Conservation (phyloP, 140 eudicot species). For the Erigeron philadelphicus region DNA sequence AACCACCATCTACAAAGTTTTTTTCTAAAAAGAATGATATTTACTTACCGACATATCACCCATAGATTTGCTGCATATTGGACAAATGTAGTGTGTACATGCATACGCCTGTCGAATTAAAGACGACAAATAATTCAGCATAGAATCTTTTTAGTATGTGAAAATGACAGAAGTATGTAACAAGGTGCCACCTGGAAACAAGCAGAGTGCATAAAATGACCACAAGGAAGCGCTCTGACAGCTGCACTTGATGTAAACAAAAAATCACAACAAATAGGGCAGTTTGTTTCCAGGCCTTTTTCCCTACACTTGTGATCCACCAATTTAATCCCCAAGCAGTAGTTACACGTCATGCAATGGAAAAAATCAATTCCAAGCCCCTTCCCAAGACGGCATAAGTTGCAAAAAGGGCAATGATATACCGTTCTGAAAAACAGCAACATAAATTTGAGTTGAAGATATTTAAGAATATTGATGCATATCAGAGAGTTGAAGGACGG, state of each 20-base stretch:
- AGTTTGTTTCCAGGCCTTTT: conserved; percentile 90
- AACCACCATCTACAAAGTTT: conserved; percentile 4
- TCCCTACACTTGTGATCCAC: conserved; percentile 96
- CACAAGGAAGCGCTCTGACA: conserved; percentile 93
- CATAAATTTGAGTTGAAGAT: conserved; percentile 6
- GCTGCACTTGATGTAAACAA: conserved; percentile 87
- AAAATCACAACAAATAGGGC: conserved; percentile 98
- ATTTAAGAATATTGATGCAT: not conserved
- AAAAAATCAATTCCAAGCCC: conserved; percentile 92
- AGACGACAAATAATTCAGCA: conserved; percentile 12
- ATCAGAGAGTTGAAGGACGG: conserved; percentile 15
- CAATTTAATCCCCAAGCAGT: conserved; percentile 70
- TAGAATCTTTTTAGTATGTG: not conserved
- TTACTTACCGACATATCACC: conserved; percentile 98
- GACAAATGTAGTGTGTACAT: conserved; percentile 87
- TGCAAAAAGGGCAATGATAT: conserved; percentile 97
- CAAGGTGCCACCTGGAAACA: conserved; percentile 76
- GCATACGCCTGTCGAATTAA: conserved; percentile 68
- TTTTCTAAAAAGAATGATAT: conserved; percentile 7
- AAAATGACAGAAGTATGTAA: conserved; percentile 2
- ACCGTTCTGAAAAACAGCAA: conserved; percentile 57
- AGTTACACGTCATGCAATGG: conserved; percentile 99
- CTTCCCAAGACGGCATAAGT: conserved; percentile 90
- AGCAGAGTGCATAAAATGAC: conserved; percentile 99
- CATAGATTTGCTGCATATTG: conserved; percentile 97